Evolutionary conservation across 225 moss, liverwort and hornwort species (phyloP).

Genomic region (Pleurozium schreberi): DNA sequence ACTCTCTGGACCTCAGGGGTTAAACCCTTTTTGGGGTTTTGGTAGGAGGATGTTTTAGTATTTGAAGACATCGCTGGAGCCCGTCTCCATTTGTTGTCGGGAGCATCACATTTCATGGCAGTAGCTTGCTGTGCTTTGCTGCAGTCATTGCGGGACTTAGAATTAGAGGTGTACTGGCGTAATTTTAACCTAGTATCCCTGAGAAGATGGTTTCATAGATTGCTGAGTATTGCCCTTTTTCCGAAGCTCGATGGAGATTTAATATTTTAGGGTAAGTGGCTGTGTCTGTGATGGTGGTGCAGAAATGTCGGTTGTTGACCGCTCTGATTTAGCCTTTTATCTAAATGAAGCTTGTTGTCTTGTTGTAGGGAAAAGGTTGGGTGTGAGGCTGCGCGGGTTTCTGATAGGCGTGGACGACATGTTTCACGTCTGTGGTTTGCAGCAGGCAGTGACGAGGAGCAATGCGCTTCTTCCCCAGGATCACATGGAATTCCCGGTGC

Average conservation of each 20-base stretch:
- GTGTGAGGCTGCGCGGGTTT: background rate
- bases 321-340: background rate
- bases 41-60: background rate
- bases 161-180: background rate
- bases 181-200: background rate
- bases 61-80: background rate
- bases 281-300: background rate
- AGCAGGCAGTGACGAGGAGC: constrained; percentile 14
- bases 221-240: background rate
- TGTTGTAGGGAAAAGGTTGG: background rate
- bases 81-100: background rate
- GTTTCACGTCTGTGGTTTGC: constrained; percentile 13
- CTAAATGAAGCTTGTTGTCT: background rate
- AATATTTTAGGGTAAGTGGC: background rate
- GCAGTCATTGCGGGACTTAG: background rate
- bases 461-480: constrained; percentile 9
- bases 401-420: constrained; percentile 9
- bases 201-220: background rate
- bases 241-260: background rate
- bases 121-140: background rate
- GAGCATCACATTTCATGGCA: background rate
- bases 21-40: no score
- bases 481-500: constrained; percentile 12
- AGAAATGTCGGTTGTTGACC: background rate
- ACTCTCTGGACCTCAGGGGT: background rate